A percentile compares a stretch with the other conserved stretches of the same genome.
phyloP scores from a whole-genome alignment of 1,284 basidiomycete species.

The Trichosporon coremiiforme region DNA sequence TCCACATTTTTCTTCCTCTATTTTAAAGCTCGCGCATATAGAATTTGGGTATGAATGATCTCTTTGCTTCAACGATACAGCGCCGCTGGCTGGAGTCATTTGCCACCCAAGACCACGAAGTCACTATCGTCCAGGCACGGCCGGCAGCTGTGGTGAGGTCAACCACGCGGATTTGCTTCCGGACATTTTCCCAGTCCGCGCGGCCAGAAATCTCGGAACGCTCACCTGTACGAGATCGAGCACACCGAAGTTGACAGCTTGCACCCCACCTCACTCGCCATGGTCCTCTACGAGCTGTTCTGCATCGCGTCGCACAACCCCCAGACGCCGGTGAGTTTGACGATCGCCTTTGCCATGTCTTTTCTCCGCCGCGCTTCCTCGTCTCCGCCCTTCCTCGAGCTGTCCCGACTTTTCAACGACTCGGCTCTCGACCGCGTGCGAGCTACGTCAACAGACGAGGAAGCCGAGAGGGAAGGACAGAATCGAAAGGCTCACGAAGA shows the following conservation, averaged over 20 bases:
- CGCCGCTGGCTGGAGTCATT: background rate
- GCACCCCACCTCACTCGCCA: constrained; percentile 30
- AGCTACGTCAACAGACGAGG: no score
- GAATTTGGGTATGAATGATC: constrained; percentile 8
- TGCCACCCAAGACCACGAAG: background rate
- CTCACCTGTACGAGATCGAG: constrained; percentile 2
- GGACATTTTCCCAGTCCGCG: background rate
- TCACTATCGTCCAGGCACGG: background rate
- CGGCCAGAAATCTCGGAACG: constrained; percentile 10
- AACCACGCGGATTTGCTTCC: background rate
- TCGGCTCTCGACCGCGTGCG: background rate
- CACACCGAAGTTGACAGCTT: background rate
- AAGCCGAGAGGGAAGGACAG: no score
- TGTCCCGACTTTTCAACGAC: background rate
- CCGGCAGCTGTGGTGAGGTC: background rate
- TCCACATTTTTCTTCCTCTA: background rate
- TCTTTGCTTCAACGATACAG: no score
- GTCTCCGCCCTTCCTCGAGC: no score
- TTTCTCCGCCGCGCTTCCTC: no score
- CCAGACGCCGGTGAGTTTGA: constrained; percentile 46
- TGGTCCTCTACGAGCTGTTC: constrained; percentile 57
- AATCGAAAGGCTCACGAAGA: background rate
- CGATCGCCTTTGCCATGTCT: background rate
- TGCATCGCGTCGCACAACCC: constrained; percentile 56
- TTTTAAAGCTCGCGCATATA: constrained; percentile 12